A percentile compares a stretch with the other conserved stretches of the same genome.
These are phyloP conservation scores for Tuber borchii DNA, from an alignment of 495 filamentous ascomycete genomes.

Conservation along the genomic window DNA sequence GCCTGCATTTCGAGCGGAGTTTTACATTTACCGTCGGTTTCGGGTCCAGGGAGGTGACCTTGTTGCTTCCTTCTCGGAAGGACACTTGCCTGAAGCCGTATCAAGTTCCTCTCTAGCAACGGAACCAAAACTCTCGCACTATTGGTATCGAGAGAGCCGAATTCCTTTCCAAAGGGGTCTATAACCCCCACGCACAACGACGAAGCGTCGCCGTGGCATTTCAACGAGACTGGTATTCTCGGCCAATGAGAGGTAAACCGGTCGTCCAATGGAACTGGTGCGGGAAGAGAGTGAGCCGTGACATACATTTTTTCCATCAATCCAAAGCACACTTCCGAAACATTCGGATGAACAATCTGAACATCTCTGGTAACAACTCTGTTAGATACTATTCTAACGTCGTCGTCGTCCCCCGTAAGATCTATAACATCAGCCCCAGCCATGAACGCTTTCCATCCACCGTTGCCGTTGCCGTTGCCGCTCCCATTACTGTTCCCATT, in stretches of 20 bases:
- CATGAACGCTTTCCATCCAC: not conserved
- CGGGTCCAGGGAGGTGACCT: constrained; percentile 54
- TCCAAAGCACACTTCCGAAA: constrained; percentile 72
- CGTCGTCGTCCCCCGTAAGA: constrained; percentile 51
- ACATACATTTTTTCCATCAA: constrained; percentile 63
- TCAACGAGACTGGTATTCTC: constrained; percentile 62
- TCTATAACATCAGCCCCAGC: constrained; percentile 33
- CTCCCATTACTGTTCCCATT: not conserved
- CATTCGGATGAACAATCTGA: constrained; percentile 46
- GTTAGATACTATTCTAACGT: constrained; percentile 37
- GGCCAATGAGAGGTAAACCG: constrained; percentile 58
- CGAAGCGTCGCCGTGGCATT: constrained; percentile 49
- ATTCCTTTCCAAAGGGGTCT: constrained; percentile 62
- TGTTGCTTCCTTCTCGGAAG: constrained; percentile 53
- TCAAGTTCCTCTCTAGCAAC: constrained; percentile 58
- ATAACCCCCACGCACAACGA: constrained; percentile 59
- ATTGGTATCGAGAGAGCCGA: constrained; percentile 66
- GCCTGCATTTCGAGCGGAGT: constrained; percentile 40
- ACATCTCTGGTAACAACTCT: constrained; percentile 45
- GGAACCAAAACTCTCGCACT: constrained; percentile 63
- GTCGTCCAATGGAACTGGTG: constrained; percentile 55
- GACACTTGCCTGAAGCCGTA: constrained; percentile 63
- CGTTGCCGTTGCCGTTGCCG: not conserved
- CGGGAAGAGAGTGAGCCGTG: constrained; percentile 60
- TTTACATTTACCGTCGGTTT: constrained; percentile 31